Evolutionary conservation across 2,329 filamentous ascomycete genomes (phyloP).

Genomic region (Dothistroma septosporum): DNA sequence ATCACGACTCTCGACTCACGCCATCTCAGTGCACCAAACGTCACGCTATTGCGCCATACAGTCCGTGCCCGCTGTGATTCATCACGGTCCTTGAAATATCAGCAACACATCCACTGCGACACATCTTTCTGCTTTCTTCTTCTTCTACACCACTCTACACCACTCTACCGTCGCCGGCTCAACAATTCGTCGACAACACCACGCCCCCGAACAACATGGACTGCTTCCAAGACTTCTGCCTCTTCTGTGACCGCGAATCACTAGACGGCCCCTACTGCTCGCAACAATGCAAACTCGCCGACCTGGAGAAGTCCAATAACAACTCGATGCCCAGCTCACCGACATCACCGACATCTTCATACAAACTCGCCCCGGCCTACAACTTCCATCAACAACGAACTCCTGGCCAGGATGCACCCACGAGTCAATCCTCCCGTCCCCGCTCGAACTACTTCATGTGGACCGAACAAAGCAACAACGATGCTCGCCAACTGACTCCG

Average conservation of each 20-base stretch:
- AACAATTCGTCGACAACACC: not conserved
- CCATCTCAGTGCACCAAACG: constrained; percentile 15
- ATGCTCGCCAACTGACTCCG: constrained; percentile 43
- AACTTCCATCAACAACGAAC: constrained; percentile 40
- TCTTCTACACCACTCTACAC: not conserved
- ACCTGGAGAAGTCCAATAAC: constrained; percentile 67
- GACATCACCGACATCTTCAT: constrained; percentile 31
- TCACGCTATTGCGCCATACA: constrained; percentile 22
- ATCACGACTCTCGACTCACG: constrained; percentile 11
- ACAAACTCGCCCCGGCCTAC: constrained; percentile 37
- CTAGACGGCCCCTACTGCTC: constrained; percentile 84
- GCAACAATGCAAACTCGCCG: constrained; percentile 81
- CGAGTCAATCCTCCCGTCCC: constrained; percentile 13
- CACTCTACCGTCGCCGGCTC: constrained; percentile 1
- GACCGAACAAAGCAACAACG: constrained; percentile 6
- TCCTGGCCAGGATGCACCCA: constrained; percentile 12
- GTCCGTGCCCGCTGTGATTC: constrained; percentile 22
- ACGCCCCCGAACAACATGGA: constrained; percentile 38
- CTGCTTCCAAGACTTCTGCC: constrained; percentile 91
- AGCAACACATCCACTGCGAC: constrained; percentile 3
- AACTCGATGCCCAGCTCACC: constrained; percentile 43
- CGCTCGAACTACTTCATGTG: constrained; percentile 25
- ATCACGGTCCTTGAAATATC: constrained; percentile 15
- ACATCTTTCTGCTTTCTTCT: not conserved
- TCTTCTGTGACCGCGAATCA: constrained; percentile 88